Evolutionary conservation across 805 yeast genomes (phyloP), one percentile per base, ranked within the genome.

Genomic region (Lachancea waltii): DNA sequence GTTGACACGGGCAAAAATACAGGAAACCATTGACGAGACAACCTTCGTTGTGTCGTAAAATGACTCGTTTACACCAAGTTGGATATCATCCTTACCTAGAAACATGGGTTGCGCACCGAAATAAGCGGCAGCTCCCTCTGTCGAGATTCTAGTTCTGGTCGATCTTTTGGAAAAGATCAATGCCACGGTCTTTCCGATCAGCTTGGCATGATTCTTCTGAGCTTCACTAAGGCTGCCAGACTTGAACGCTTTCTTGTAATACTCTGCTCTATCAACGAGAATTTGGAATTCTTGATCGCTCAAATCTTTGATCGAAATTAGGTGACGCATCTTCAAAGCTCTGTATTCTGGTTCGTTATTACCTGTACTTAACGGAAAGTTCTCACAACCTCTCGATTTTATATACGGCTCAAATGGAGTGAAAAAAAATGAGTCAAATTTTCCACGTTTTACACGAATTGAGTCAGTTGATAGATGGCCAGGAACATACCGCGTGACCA

Each of bases 91-190:
- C 51, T 83, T 86, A 35, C 98, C 97, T 48, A 92, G 69, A 55
- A 92, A 92, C 92, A 92, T 83, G 9, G 98, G 96, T 51, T 81
- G 92, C 5, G 89, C 97, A 14, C 97, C 97, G 49, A 90, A 83
- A 58, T 82, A 87, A 2, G 84, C 73, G 9, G 89, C 84, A 11
- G 98, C 98, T 35, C 95, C 97, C 60, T 92, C 98, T 8, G 89
- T 72, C 17, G 96, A 86, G 26, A 92, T 76, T 63, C 98, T 78
- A 17, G 98, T 92, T 63, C 98, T 75, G 17, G 98, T 92, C 5
- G 96, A 85, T 62, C 98, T 78, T 60, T 92, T 92, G 41, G 86
- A 74, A 63, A 92, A 92, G 31, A 92, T 60, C 53, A 92, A 63
- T 0, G 97, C 86, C 18, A 85, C 79, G 2, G 90, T 74, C 60